phyloP scores from a whole-genome alignment of 2,329 filamentous ascomycete genomes.

The Trichoderma brevicompactum region DNA sequence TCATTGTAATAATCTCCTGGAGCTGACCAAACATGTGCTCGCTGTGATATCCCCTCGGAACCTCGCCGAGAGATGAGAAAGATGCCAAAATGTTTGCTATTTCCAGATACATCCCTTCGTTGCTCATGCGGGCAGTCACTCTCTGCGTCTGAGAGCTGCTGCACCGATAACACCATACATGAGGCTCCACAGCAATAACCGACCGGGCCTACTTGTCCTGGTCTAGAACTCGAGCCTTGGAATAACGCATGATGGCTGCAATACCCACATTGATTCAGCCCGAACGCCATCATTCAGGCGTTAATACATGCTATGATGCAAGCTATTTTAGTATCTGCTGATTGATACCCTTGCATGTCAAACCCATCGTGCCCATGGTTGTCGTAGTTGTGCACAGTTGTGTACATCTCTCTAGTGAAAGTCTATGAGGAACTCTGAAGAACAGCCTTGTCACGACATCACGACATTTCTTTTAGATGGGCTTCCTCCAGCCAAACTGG shows the following conservation, averaged over 20 bases:
- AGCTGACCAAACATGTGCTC: neutral
- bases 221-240: neutral
- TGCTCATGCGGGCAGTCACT: neutral
- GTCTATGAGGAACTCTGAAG: too few species aligned
- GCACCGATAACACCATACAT: neutral
- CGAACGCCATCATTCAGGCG: neutral
- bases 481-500: neutral
- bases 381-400: too few species aligned
- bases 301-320: too few species aligned
- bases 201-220: neutral
- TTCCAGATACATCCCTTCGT: neutral
- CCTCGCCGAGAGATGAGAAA: neutral
- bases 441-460: neutral
- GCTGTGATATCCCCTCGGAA: neutral
- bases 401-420: too few species aligned
- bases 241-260: neutral
- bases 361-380: too few species aligned
- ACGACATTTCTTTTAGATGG: neutral
- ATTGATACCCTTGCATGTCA: too few species aligned
- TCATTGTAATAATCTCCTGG: neutral
- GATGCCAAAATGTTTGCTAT: neutral
- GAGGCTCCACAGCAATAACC: neutral
- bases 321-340: too few species aligned
- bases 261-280: neutral
- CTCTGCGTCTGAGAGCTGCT: neutral